Base-by-base conservation (phyloP, 345 rosid genomes). In the Balakata baccata region DNA sequence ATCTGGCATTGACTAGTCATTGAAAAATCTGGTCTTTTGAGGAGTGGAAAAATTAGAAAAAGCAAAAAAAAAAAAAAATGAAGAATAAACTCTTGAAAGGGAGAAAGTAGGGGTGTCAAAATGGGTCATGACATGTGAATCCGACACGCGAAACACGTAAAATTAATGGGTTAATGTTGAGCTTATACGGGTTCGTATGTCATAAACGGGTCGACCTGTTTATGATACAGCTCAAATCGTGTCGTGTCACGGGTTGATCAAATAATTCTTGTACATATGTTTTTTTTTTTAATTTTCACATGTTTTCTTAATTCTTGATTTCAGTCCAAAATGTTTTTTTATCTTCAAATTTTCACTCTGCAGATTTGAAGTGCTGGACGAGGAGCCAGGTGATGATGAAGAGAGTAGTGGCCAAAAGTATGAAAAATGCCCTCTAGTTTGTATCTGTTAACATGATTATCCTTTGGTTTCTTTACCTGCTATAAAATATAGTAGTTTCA, bases 351-450 rank as follows among this genome's bases (percentile, higher is more conserved):
- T 71, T 50, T 20, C 0, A 49, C 74, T 7, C 49, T 79, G 81
- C 87, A 94, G 98, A 81, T 88, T 92, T 64, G 97, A 92, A 75
- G 97, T 94, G 49, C 87, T 92, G 49, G 98, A 94, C 74, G 98
- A 92, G 88, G 98, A 94, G 77, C 96, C 97, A 43, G 96, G 98
- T 50, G 97, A 94, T 79, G 98, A 94, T 66, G 98, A 94, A 74
- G 98, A 92, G 49, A 86, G 88, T 45, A 78, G 91, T 37, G 92
- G 85, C 69, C 97, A 94, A 75, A 90, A 85, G 98, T 92, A 83
- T 72, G 73, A 45, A 38, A 20, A 23, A 54, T 38, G 43, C 59
- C 10, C 17, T n/a, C 68, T 65, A 11, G 20, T 20, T 18, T 41
- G 68, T 52, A 20, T 65, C 0, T 14, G 25, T 12, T 14, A 11